Conservation (phyloP, 2,329 filamentous ascomycete genomes). For the Didymella pomorum region DNA sequence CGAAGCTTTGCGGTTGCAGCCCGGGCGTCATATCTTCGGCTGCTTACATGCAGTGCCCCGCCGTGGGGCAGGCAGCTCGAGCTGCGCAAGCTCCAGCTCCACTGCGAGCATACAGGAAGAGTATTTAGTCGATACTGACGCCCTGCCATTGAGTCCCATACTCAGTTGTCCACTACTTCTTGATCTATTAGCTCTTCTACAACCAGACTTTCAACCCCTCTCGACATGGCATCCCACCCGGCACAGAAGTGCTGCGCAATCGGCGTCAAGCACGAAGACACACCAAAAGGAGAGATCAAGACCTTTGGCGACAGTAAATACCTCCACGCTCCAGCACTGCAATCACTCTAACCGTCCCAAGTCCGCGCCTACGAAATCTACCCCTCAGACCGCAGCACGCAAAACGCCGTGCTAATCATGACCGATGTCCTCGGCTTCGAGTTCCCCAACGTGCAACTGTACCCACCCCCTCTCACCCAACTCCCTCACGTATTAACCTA, state of each 20-base stretch:
- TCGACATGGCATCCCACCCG: conserved; percentile 61
- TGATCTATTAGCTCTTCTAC: background rate
- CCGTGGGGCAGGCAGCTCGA: background rate
- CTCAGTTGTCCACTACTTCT: background rate
- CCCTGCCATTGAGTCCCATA: background rate
- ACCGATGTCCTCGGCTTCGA: conserved; percentile 66
- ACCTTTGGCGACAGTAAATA: conserved; percentile 56
- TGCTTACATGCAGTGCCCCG: background rate
- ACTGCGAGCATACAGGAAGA: background rate
- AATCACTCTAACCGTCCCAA: conserved; percentile 34
- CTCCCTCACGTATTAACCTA: conserved; percentile 3
- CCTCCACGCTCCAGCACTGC: background rate
- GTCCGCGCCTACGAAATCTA: conserved; percentile 65
- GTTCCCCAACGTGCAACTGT: conserved; percentile 60
- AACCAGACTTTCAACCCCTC: background rate
- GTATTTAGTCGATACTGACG: background rate
- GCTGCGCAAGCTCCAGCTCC: background rate
- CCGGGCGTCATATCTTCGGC: background rate
- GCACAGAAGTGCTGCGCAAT: conserved; percentile 57
- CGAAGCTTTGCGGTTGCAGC: background rate
- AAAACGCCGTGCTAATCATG: conserved; percentile 63
- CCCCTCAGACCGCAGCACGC: conserved; percentile 60
- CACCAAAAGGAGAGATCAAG: conserved; percentile 57
- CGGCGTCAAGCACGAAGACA: conserved; percentile 63
- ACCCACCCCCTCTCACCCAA: background rate